A percentile compares a stretch with the other conserved stretches of the same genome.
Evolutionary conservation across 441 rosid genomes (phyloP).

Genomic region (Corymbia citriodora): DNA sequence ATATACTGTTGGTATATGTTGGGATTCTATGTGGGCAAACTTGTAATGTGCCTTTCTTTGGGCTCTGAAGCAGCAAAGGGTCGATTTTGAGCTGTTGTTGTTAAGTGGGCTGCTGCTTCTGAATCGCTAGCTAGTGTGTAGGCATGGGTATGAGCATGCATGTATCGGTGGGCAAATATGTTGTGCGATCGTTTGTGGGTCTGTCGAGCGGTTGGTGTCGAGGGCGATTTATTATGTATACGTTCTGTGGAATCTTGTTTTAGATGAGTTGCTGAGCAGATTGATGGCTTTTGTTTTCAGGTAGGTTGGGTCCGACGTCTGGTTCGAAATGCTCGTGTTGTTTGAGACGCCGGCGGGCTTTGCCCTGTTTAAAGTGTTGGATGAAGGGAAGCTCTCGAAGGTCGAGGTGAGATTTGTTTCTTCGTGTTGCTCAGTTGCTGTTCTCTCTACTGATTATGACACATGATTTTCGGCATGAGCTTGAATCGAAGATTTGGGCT

Average conservation of each 20-base stretch:
- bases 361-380: slow-evolving; percentile 79
- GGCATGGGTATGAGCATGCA: background rate
- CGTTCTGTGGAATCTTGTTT: background rate
- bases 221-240: background rate
- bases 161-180: background rate
- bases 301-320: background rate
- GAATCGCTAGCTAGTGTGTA: background rate
- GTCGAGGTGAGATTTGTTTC: slow-evolving; percentile 50
- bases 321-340: slow-evolving; percentile 52
- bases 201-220: background rate
- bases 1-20: background rate
- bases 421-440: background rate
- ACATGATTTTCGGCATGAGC: background rate
- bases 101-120: background rate
- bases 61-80: background rate
- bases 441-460: background rate
- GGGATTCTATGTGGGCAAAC: background rate
- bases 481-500: background rate
- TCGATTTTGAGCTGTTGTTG: background rate
- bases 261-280: background rate
- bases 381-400: slow-evolving; percentile 80
- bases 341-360: slow-evolving; percentile 87
- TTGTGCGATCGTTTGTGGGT: background rate
- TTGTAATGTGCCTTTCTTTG: background rate
- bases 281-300: background rate